phyloP scores from a whole-genome alignment of 345 rosid species.

The Turnera subulata region DNA sequence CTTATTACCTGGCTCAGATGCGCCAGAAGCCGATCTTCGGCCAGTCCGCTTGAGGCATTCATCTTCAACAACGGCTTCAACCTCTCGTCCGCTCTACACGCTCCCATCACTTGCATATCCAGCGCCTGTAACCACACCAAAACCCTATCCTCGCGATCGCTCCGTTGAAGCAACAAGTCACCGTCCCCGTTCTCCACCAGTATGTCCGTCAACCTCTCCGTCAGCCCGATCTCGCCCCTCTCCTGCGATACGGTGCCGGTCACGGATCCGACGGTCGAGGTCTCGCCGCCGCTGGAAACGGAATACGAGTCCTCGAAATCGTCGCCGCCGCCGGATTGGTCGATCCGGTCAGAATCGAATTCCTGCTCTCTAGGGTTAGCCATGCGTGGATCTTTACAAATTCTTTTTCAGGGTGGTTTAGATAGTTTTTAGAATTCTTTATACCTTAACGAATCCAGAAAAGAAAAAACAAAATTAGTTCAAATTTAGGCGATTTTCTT shows the following conservation, averaged over 20 bases:
- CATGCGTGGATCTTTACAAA: slow-evolving; percentile 31
- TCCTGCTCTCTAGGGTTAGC: slow-evolving; percentile 44
- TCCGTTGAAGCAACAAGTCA: slow-evolving; percentile 59
- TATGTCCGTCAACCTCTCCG: slow-evolving; percentile 62
- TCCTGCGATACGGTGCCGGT: slow-evolving; percentile 20
- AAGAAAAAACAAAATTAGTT: slow-evolving; percentile 12
- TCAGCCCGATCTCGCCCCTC: slow-evolving; percentile 32
- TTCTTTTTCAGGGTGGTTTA: neutral
- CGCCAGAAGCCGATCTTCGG: slow-evolving; percentile 72
- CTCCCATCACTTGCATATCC: slow-evolving; percentile 89
- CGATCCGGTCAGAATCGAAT: slow-evolving; percentile 29
- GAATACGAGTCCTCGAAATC: slow-evolving; percentile 32
- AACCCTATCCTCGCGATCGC: slow-evolving; percentile 68
- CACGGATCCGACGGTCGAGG: slow-evolving; percentile 41
- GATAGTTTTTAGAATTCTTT: neutral
- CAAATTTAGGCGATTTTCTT: neutral
- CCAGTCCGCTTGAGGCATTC: slow-evolving; percentile 55
- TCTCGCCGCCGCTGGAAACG: slow-evolving; percentile 29
- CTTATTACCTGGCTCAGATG: slow-evolving; percentile 75
- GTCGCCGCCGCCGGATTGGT: slow-evolving; percentile 38
- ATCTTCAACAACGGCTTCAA: slow-evolving; percentile 84
- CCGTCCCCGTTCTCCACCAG: slow-evolving; percentile 47
- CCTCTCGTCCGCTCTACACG: slow-evolving; percentile 96
- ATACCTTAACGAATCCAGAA: neutral
- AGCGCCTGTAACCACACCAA: slow-evolving; percentile 86